A percentile compares a stretch with the other conserved stretches of the same genome.
These are phyloP conservation scores for Protomyces lactucae-debilis DNA, from an alignment of 1,139 yeast species.

Conservation along the genomic window DNA sequence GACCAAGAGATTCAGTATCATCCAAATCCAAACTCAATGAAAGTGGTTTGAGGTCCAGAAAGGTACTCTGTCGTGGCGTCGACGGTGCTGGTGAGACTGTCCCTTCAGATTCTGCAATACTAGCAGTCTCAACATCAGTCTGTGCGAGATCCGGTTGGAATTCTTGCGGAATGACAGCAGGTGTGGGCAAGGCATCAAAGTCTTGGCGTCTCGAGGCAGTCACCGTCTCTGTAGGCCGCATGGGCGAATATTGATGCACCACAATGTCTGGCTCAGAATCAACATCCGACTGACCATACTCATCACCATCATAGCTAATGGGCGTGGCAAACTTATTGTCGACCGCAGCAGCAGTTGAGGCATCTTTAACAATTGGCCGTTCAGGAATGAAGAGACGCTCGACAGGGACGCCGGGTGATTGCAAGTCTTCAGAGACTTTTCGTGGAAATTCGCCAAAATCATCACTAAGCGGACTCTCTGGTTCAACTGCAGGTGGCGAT, in stretches of 20 bases:
- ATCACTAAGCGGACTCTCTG: not conserved
- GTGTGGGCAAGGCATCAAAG: not conserved
- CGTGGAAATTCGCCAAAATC: not conserved
- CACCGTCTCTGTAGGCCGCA: not conserved
- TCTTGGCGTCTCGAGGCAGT: not conserved
- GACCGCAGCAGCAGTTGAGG: too few species aligned
- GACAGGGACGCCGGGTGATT: not conserved
- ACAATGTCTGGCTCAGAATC: constrained; percentile 4
- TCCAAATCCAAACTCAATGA: constrained; percentile 1
- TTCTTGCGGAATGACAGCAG: not conserved
- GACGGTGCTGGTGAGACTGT: not conserved
- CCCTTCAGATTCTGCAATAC: not conserved
- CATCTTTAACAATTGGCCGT: not conserved
- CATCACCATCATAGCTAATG: constrained; percentile 23
- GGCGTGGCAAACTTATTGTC: constrained; percentile 1
- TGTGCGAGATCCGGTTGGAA: not conserved
- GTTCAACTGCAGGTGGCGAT: not conserved
- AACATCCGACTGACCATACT: constrained; percentile 15
- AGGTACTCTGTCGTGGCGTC: not conserved
- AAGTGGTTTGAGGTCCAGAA: constrained; percentile 2
- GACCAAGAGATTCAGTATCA: constrained; percentile 5
- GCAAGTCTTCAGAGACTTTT: not conserved
- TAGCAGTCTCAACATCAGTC: not conserved
- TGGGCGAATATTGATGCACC: constrained; percentile 2
- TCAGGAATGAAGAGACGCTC: not conserved